Percentiles rank a stretch among this genome's conserved stretches.
These are phyloP conservation scores for Trichoderma endophyticum DNA, from an alignment of 2,329 filamentous ascomycete genomes.

Conservation along the genomic window DNA sequence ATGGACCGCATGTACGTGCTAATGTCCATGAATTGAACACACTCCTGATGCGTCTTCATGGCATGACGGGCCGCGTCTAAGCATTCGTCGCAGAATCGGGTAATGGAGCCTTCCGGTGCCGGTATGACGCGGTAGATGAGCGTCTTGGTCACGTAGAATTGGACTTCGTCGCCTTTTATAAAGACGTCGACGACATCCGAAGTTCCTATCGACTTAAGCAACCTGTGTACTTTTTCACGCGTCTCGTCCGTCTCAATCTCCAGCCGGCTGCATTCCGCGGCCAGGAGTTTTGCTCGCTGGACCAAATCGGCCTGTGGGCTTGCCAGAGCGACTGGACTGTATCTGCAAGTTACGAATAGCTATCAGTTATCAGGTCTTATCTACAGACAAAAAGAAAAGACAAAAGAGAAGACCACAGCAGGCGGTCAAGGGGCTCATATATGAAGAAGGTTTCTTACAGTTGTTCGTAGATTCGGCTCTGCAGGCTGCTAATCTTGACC, in stretches of 20 bases:
- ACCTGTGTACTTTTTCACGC: conserved; percentile 35
- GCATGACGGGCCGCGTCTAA: conserved; percentile 49
- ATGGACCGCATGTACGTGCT: conserved; percentile 42
- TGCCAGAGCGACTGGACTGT: conserved; percentile 47
- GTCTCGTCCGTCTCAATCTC: conserved; percentile 36
- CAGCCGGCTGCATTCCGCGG: conserved; percentile 37
- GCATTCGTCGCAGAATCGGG: conserved; percentile 48
- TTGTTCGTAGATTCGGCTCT: conserved; percentile 57
- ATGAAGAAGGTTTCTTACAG: conserved; percentile 27
- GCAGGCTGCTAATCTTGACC: conserved; percentile 54
- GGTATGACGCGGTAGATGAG: conserved; percentile 53
- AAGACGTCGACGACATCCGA: conserved; percentile 43
- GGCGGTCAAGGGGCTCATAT: neutral
- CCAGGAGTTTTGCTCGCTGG: conserved; percentile 38
- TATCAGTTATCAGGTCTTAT: neutral
- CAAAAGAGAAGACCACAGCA: neutral
- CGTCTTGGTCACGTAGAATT: conserved; percentile 47
- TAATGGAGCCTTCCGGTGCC: conserved; percentile 39
- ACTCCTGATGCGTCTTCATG: conserved; percentile 44
- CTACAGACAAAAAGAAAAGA: neutral
- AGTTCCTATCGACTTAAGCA: conserved; percentile 38
- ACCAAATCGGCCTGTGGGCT: conserved; percentile 40
- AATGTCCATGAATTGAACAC: conserved; percentile 42
- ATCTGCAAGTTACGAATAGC: conserved; percentile 32
- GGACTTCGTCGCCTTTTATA: conserved; percentile 46